Evolutionary conservation across 2,329 filamentous ascomycete genomes (phyloP).

Genomic region (Ophioceras dolichostomum): DNA sequence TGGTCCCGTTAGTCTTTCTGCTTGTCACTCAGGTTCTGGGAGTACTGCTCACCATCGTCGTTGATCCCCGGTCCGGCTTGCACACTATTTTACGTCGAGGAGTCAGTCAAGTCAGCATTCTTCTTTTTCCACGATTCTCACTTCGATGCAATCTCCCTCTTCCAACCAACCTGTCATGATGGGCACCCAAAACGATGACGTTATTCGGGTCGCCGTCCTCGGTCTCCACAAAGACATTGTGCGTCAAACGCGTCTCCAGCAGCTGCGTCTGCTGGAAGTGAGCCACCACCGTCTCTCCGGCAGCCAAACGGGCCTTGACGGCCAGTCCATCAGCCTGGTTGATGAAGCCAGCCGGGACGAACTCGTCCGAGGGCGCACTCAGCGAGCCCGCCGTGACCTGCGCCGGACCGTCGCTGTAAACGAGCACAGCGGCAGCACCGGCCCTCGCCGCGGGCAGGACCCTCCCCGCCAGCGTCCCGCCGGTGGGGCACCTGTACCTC

Average conservation of each 20-base stretch:
- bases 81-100: too few relatives aligned
- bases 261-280: constrained; percentile 3
- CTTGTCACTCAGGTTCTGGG: neutral
- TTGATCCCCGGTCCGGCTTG: constrained; percentile 60
- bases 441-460: constrained; percentile 40
- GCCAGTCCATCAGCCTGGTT: constrained; percentile 2
- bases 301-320: neutral
- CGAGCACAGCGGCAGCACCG: constrained; percentile 36
- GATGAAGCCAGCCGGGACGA: constrained; percentile 1
- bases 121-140: too few relatives aligned
- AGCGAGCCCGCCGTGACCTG: constrained; percentile 24
- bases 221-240: constrained; percentile 53
- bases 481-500: constrained; percentile 25
- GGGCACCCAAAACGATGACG: constrained; percentile 53
- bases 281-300: constrained; percentile 9
- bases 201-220: constrained; percentile 45
- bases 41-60: constrained; percentile 44
- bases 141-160: too few relatives aligned
- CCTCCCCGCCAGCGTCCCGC: constrained; percentile 28
- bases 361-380: constrained; percentile 1
- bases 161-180: constrained; percentile 53
- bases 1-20: neutral
- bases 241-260: constrained; percentile 32
- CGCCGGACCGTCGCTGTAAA: constrained; percentile 40
- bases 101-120: too few relatives aligned